Conservation (phyloP, 1,284 basidiomycete species). For the Xerocomus cyaneibrunnescens region DNA sequence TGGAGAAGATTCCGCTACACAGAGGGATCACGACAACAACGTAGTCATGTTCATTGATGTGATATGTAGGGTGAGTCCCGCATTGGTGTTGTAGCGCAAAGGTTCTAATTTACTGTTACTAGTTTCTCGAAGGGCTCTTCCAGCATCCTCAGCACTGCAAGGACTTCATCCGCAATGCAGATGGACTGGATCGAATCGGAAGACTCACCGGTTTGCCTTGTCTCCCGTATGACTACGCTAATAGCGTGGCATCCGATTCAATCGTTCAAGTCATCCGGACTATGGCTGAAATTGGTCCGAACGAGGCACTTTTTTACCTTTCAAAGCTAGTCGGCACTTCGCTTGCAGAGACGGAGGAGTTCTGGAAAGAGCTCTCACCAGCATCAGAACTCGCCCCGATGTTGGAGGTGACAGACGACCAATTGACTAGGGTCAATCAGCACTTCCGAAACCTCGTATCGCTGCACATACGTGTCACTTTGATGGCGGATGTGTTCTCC, state of each 20-base stretch:
- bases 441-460: slow-evolving; percentile 78
- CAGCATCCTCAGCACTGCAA: slow-evolving; percentile 88
- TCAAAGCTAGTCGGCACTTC: slow-evolving; percentile 72
- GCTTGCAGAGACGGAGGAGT: slow-evolving; percentile 65
- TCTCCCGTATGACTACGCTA: slow-evolving; percentile 87
- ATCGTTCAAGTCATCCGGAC: slow-evolving; percentile 87
- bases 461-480: slow-evolving; percentile 75
- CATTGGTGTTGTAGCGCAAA: not conserved
- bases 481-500: slow-evolving; percentile 87
- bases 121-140: slow-evolving; percentile 94
- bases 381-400: slow-evolving; percentile 62
- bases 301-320: slow-evolving; percentile 73
- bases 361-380: slow-evolving; percentile 62
- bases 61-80: slow-evolving; percentile 59
- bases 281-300: slow-evolving; percentile 84
- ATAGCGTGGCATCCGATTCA: slow-evolving; percentile 79
- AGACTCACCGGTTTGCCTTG: slow-evolving; percentile 82
- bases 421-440: slow-evolving; percentile 55
- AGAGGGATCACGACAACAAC: slow-evolving; percentile 66
- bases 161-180: slow-evolving; percentile 80
- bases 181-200: slow-evolving; percentile 77
- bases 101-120: slow-evolving; percentile 12
- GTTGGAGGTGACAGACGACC: slow-evolving; percentile 51
- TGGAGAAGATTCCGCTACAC: slow-evolving; percentile 41
- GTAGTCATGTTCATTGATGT: slow-evolving; percentile 77